phyloP scores from a whole-genome alignment of 495 filamentous ascomycete genomes.

The Podospora sp. region DNA sequence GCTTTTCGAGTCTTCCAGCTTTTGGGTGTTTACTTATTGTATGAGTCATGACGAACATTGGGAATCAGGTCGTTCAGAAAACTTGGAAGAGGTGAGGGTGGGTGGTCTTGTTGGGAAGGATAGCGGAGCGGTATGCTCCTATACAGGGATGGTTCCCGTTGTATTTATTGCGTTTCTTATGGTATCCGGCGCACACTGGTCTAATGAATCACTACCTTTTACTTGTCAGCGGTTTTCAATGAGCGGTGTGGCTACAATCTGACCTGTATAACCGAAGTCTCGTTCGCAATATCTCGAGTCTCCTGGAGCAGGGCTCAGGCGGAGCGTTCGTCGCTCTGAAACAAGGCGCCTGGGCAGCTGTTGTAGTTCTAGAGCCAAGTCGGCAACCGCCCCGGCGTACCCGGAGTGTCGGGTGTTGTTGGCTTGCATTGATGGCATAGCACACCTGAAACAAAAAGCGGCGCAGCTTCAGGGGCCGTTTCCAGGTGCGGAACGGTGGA shows the following conservation, averaged over 20 bases:
- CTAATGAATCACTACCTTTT: constrained; percentile 4
- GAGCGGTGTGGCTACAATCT: not conserved
- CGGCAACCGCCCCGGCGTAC: too few species aligned
- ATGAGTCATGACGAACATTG: constrained; percentile 18
- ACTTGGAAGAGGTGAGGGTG: not conserved
- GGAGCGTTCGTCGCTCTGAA: not conserved
- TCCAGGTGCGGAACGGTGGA: not conserved
- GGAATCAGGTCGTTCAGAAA: constrained; percentile 13
- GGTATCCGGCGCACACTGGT: not conserved
- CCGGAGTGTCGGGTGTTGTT: too few species aligned
- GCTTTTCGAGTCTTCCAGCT: constrained; percentile 6
- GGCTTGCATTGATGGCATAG: not conserved
- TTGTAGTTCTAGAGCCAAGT: too few species aligned
- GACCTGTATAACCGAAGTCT: too few species aligned
- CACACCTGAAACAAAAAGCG: not conserved
- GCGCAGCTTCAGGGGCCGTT: not conserved
- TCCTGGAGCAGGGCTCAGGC: too few species aligned
- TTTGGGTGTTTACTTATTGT: constrained; percentile 23
- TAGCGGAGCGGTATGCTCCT: not conserved
- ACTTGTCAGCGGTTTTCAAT: not conserved
- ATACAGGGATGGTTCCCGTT: constrained; percentile 4
- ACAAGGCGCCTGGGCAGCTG: too few species aligned
- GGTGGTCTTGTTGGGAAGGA: not conserved
- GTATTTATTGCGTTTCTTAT: constrained; percentile 7
- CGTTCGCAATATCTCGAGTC: too few species aligned